Evolutionary conservation across 2,329 filamentous ascomycete genomes (phyloP).

Genomic region (Plectosphaerella sp.): DNA sequence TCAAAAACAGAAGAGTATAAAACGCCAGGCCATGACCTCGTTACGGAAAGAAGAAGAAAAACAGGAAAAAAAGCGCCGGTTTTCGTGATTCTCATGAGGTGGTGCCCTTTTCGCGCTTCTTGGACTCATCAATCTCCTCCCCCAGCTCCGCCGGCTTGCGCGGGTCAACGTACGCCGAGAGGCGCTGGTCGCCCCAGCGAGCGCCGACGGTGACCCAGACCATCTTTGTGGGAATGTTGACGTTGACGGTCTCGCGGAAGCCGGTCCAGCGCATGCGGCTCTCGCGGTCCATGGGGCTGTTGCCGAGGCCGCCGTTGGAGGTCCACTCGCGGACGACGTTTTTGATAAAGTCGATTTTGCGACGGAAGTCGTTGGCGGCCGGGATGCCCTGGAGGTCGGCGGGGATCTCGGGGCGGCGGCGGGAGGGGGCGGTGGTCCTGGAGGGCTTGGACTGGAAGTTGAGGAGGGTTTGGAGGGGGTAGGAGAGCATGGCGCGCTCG

Average conservation of each 20-base stretch:
- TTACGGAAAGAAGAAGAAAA: background rate
- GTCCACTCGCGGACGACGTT: slow-evolving; percentile 69
- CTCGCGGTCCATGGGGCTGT: slow-evolving; percentile 54
- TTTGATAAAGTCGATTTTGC: slow-evolving; percentile 70
- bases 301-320: slow-evolving; percentile 63
- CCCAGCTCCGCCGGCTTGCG: slow-evolving; percentile 48
- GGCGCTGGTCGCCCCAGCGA: slow-evolving; percentile 52
- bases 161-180: slow-evolving; percentile 52
- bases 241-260: slow-evolving; percentile 48
- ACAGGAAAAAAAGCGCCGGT: background rate
- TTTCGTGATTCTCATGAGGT: background rate
- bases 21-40: slow-evolving; percentile 1
- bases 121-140: slow-evolving; percentile 46
- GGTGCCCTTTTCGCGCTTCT: slow-evolving; percentile 15
- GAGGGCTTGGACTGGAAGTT: slow-evolving; percentile 55
- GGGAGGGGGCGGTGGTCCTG: slow-evolving; percentile 40
- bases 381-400: slow-evolving; percentile 60
- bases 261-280: slow-evolving; percentile 55
- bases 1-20: too few species aligned
- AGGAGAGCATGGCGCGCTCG: slow-evolving; percentile 66
- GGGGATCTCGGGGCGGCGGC: slow-evolving; percentile 56
- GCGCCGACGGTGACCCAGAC: slow-evolving; percentile 68
- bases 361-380: slow-evolving; percentile 66
- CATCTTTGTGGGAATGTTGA: slow-evolving; percentile 53
- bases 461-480: slow-evolving; percentile 68